These are phyloP conservation scores for Claviceps maximensis DNA, from an alignment of 2,329 filamentous ascomycete species.

Conservation along the genomic window DNA sequence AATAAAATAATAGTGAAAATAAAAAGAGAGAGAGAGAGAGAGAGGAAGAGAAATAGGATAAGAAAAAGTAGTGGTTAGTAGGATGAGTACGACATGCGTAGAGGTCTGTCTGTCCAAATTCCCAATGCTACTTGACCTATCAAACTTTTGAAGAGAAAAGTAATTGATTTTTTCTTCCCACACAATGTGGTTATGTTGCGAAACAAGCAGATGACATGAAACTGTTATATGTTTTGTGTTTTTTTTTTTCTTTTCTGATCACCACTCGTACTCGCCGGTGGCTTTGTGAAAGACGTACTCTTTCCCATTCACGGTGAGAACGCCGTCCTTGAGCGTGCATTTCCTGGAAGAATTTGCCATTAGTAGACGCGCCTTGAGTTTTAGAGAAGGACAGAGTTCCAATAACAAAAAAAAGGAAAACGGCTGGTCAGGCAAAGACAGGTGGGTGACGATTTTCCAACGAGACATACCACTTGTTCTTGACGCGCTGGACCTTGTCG, in stretches of 20 bases:
- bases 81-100: no score
- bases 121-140: no score
- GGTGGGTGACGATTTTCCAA: no score
- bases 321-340: constrained; percentile 94
- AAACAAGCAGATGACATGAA: not conserved
- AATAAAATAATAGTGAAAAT: no score
- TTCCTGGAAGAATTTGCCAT: constrained; percentile 49
- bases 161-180: not conserved
- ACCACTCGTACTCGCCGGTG: constrained; percentile 97
- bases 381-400: constrained; percentile 6
- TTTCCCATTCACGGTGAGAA: constrained; percentile 83
- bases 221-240: no score
- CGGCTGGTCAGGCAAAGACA: no score
- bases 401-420: not conserved
- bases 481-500: constrained; percentile 96
- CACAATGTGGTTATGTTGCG: not conserved
- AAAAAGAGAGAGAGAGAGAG: no score
- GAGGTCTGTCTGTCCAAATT: no score
- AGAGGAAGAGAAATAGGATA: no score
- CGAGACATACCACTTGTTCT: constrained; percentile 75
- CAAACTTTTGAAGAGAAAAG: not conserved
- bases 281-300: constrained; percentile 99
- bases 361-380: not conserved
- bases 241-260: constrained; percentile 14
- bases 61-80: no score